A percentile compares a stretch with the other conserved stretches of the same genome.
Evolutionary conservation across 352 stramenopile species (phyloP).

Genomic region (Pythium guiyangense): DNA sequence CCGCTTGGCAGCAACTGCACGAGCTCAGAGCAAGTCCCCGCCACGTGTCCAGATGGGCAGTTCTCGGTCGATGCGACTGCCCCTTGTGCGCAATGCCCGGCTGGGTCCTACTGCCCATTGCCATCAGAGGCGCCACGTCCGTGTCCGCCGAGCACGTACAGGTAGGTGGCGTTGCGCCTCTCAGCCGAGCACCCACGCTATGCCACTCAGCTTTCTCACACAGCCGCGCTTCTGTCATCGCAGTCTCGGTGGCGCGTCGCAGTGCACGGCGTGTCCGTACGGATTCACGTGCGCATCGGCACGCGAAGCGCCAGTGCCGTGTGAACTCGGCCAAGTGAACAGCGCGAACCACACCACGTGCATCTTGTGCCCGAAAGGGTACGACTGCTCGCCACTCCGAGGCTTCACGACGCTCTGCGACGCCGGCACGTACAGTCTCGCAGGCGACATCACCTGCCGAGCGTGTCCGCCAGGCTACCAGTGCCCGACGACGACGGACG

Average conservation of each 20-base stretch:
- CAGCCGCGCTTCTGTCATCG: constrained; percentile 15
- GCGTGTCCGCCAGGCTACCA: constrained; percentile 22
- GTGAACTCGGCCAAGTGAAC: constrained; percentile 13
- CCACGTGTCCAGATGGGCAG: constrained; percentile 21
- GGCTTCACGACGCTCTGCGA: constrained; percentile 1
- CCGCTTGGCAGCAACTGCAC: constrained; percentile 43
- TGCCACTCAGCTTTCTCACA: background rate
- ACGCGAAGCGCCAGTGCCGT: constrained; percentile 16
- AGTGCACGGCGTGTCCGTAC: constrained; percentile 43
- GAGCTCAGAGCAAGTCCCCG: constrained; percentile 13
- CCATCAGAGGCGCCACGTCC: constrained; percentile 17
- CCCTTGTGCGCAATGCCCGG: constrained; percentile 21
- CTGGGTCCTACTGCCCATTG: constrained; percentile 36
- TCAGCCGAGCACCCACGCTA: constrained; percentile 17
- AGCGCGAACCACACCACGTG: constrained; percentile 32
- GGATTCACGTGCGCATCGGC: constrained; percentile 57
- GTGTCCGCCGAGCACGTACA: constrained; percentile 37
- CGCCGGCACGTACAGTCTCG: constrained; percentile 7
- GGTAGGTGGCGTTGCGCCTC: constrained; percentile 2
- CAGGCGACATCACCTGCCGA: constrained; percentile 4
- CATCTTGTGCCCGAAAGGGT: constrained; percentile 16
- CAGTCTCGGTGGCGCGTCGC: constrained; percentile 24
- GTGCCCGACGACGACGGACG: constrained; percentile 28
- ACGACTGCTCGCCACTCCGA: constrained; percentile 8
- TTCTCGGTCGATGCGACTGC: constrained; percentile 19